A percentile compares a stretch with the other conserved stretches of the same genome.
phyloP scores from a whole-genome alignment of 2,329 filamentous ascomycete species.

The Sporothrix protearum region DNA sequence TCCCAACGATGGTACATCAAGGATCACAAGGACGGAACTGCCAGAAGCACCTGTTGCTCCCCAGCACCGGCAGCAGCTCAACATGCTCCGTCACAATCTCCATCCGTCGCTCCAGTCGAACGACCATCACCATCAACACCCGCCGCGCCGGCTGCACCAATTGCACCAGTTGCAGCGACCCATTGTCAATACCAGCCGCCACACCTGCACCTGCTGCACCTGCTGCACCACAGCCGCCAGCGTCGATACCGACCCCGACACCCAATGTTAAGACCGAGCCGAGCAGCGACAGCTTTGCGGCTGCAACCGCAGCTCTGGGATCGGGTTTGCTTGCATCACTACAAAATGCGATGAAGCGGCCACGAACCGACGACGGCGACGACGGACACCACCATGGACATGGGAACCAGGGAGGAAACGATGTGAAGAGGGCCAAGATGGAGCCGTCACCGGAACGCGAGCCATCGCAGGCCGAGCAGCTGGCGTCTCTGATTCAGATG shows the following conservation, averaged over 20 bases:
- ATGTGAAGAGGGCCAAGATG: conserved; percentile 31
- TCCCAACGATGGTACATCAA: neutral
- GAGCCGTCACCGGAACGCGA: conserved; percentile 22
- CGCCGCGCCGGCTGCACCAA: neutral
- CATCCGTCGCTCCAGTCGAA: neutral
- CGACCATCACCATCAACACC: neutral
- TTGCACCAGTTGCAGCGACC: neutral
- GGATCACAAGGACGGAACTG: neutral
- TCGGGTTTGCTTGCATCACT: conserved; percentile 22
- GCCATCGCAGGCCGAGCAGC: neutral
- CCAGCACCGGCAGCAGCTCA: neutral
- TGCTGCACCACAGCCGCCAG: neutral
- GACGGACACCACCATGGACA: neutral
- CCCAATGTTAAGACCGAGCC: conserved; percentile 18
- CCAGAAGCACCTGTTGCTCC: neutral
- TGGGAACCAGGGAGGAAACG: neutral
- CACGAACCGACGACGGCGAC: conserved; percentile 12
- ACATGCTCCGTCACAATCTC: neutral
- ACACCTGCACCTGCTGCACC: neutral
- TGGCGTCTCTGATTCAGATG: neutral
- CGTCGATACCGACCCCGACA: neutral
- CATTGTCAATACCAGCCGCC: no score
- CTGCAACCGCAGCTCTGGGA: neutral
- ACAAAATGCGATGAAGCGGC: conserved; percentile 31
- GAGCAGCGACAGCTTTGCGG: neutral